phyloP scores from a whole-genome alignment of 257 asterid species.

The Penstemon barbatus region DNA sequence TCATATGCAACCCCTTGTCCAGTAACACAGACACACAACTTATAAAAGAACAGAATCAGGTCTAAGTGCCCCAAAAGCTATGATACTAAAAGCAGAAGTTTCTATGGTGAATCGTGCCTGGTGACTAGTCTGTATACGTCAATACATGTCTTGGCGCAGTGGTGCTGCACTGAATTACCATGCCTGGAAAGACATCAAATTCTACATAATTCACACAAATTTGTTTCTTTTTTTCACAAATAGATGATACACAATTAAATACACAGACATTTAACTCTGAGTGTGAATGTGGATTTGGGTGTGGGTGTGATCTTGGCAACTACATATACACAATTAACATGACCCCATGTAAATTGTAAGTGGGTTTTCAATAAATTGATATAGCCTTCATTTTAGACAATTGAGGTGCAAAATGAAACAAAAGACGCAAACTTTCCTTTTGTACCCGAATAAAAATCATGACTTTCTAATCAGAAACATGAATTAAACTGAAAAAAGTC shows the following conservation, averaged over 20 bases:
- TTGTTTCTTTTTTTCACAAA: too few relatives aligned
- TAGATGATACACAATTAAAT: neutral
- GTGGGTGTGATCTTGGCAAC: too few relatives aligned
- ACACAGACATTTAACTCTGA: neutral
- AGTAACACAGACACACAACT: neutral
- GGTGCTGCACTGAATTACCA: neutral
- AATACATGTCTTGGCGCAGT: too few relatives aligned
- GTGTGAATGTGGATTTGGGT: too few relatives aligned
- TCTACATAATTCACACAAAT: neutral
- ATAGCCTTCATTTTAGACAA: neutral
- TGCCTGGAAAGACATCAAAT: neutral
- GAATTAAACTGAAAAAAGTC: neutral
- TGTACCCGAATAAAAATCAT: neutral
- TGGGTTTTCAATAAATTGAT: slow-evolving; percentile 10
- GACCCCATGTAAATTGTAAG: neutral
- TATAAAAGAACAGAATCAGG: neutral
- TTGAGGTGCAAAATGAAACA: neutral
- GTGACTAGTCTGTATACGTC: neutral
- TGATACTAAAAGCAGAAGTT: neutral
- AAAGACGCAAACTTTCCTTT: neutral
- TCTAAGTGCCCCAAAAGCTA: slow-evolving; percentile 4
- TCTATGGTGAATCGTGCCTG: neutral
- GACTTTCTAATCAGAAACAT: neutral
- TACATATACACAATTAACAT: slow-evolving; percentile 9
- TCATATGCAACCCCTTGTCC: slow-evolving; percentile 6